Base-by-base conservation (phyloP, 1,139 yeast genomes). In the Sugiyamaella novakii region DNA sequence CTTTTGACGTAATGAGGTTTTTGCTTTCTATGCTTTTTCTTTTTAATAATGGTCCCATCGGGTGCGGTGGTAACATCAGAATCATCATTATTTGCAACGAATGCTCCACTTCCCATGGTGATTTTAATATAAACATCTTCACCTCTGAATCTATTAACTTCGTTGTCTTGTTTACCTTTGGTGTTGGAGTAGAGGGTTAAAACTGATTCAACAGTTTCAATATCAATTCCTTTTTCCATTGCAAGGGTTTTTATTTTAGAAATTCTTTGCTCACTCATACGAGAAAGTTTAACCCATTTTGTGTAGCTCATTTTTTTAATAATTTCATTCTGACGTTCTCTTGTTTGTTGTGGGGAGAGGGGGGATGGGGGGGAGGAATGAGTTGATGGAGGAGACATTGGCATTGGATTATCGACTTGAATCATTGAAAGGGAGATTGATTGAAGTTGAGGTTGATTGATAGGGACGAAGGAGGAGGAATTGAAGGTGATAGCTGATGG, bases 1-100 rank as follows among this genome's bases (percentile, higher is more conserved):
- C 80, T 69, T 56, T 76, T 76, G 51, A 75, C 68, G 46, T 68
- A 59, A 49, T 60, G 59, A n/a, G 59, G 59, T 15, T 52, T 47
- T 29, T 55, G 56, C 46, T 59, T 58, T 43, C 61, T 53, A 35
- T 55, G 56, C 46, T 56, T 59, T 55, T 60, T 58, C 56, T 57
- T 49, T 46, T 50, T 40, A 42, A 43, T 12, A 25, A 33, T 49
- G 38, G 41, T 46, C 28, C 37, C 58, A 38, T 38, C 55, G 31
- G 46, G 54, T 28, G 31, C 41, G 14, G 43, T 49, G 15, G 48
- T 37, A 18, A 50, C 53, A 4, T 39, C 43, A 27, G 27, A 18
- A 17, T 46, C 57, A 17, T 54, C 59, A 29, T 50, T 53, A 21
- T 47, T 51, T 44, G 51, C 52, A 10, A 51, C 49, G 28, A 52